A percentile compares a stretch with the other conserved stretches of the same genome.
Conservation (phyloP, 495 filamentous ascomycete genomes). For the Penicillium odoratum region DNA sequence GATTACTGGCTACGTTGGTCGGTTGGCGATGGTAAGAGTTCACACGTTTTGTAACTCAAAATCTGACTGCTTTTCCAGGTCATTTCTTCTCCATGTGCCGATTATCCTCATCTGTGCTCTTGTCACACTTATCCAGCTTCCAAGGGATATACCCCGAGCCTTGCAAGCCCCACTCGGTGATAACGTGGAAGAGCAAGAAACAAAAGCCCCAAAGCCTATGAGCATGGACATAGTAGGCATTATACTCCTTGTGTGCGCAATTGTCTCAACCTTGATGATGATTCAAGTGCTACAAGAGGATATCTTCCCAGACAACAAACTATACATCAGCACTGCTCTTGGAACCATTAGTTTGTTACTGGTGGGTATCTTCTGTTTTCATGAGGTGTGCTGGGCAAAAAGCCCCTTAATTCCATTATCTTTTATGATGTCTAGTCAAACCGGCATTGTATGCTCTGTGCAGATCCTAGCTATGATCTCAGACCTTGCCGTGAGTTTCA, state of each 20-base stretch:
- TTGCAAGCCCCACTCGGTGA: not conserved
- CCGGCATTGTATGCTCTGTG: not conserved
- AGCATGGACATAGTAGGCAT: not conserved
- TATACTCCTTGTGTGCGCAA: not conserved
- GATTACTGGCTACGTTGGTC: not conserved
- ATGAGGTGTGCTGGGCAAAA: not conserved
- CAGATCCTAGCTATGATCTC: not conserved
- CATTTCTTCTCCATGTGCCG: not conserved
- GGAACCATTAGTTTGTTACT: not conserved
- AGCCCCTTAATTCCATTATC: not conserved
- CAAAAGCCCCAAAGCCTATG: not conserved
- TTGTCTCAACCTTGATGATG: conserved; percentile 1
- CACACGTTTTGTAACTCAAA: not conserved
- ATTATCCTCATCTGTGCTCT: not conserved
- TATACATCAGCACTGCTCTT: not conserved
- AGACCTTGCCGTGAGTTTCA: not conserved
- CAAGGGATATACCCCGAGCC: not conserved
- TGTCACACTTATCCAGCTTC: not conserved
- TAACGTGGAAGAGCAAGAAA: not conserved
- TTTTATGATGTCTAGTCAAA: conserved; percentile 1
- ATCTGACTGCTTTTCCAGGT: not conserved
- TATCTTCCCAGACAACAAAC: not conserved
- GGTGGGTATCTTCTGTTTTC: not conserved
- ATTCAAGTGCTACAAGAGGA: not conserved
- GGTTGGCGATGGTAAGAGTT: conserved; percentile 2